Conservation (phyloP, 805 yeast species). For the Pichia nanzhaoensis region DNA sequence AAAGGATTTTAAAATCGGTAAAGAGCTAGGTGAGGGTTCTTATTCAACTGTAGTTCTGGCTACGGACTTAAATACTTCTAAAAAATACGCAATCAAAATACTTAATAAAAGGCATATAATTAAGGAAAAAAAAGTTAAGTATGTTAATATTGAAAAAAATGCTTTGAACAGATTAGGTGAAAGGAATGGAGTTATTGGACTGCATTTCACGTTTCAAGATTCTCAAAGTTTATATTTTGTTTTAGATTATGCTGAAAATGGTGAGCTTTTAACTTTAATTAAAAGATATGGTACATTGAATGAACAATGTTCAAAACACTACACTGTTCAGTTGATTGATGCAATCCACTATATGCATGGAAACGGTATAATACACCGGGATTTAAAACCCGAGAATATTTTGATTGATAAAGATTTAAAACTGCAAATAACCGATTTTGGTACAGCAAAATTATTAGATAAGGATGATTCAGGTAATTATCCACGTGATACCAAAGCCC, state of each 20-base stretch:
- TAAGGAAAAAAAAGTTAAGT: constrained; percentile 75
- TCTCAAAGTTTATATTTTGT: constrained; percentile 66
- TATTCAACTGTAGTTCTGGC: constrained; percentile 92
- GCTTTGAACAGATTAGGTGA: constrained; percentile 64
- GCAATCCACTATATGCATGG: constrained; percentile 67
- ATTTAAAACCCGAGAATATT: constrained; percentile 78
- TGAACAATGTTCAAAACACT: constrained; percentile 62
- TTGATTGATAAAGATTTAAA: constrained; percentile 54
- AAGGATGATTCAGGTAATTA: constrained; percentile 43
- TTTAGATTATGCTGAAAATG: constrained; percentile 72
- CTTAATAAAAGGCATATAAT: constrained; percentile 72
- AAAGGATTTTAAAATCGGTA: constrained; percentile 82
- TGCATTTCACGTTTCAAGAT: constrained; percentile 77
- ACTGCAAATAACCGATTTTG: constrained; percentile 74
- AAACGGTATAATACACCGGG: constrained; percentile 74
- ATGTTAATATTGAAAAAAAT: constrained; percentile 77
- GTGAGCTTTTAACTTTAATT: constrained; percentile 63
- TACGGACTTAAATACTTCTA: constrained; percentile 57
- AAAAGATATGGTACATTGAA: constrained; percentile 64
- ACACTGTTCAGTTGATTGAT: constrained; percentile 67
- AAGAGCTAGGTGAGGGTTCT: constrained; percentile 90
- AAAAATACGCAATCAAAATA: constrained; percentile 68
- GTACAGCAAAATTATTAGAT: constrained; percentile 74
- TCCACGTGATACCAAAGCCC: constrained; percentile 63
- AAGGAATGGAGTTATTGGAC: constrained; percentile 51